Base-by-base conservation (phyloP, 495 filamentous ascomycete genomes). In the Aspergillus affinis region DNA sequence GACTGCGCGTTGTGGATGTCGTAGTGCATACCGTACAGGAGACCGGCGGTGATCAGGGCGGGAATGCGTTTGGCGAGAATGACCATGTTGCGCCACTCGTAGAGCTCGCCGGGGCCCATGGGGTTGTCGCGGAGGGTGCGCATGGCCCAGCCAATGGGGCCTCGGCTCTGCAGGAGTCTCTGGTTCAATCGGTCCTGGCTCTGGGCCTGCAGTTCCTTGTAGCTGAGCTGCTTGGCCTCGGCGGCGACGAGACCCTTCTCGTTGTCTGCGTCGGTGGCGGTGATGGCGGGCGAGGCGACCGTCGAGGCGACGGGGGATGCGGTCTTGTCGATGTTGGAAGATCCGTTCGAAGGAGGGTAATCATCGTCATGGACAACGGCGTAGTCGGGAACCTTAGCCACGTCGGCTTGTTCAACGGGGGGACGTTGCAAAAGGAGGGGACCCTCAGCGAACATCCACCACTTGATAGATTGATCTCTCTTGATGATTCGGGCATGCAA, bases 111-210 rank as follows among this genome's bases (percentile, higher is more conserved):
- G 21, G 85, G 62, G 19, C 87, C 87, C 75, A 88, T 82, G 32
- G 83, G 86, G 73, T 89, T 86, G 66, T 88, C 81, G 59, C 76
- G 86, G 23, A 89, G 84, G 27, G 78, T 83, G 64, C 87, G 87
- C 85, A 89, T 86, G 46, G 82, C 88, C 87, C 87, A 90, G 62
- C 86, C 87, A 23, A 90, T 76, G 15, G 86, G 86, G 20, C 87
- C 86, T 7, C 78, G 75, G 36, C 74, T 77, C 66, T 83, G 75
- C 18, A 77, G 63, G 46, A 89, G 82, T 61, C 81, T 81, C 48
- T 75, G 81, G 60, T 82, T 76, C 51, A 84, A 76, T 29, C 71
- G 77, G 13, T 69, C 69, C 26, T 85, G 72, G 21, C 77, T 82
- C 48, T 81, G 68, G 9, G 76, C 78, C 50, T 81, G 66, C 63